Percentiles rank a stretch among this genome's conserved stretches.
Evolutionary conservation across 768 basidiomycete genomes (phyloP).

Genomic region (Hericium erinaceus): DNA sequence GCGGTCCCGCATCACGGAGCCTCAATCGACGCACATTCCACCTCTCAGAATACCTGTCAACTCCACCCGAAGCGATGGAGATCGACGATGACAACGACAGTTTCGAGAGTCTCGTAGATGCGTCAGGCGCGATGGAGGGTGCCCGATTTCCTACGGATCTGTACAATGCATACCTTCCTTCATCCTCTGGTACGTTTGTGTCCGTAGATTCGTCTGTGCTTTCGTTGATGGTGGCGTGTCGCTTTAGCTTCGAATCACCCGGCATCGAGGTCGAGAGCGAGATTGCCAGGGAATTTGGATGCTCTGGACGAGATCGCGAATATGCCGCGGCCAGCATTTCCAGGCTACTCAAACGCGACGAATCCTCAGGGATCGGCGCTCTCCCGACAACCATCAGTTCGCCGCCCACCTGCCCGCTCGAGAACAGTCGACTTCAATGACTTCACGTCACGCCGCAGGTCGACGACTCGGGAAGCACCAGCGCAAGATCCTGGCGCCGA

Average conservation of each 20-base stretch:
- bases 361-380: slow-evolving; percentile 21
- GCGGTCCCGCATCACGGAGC: not conserved
- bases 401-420: slow-evolving; percentile 39
- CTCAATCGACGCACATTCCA: slow-evolving; percentile 20
- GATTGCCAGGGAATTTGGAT: too few relatives aligned
- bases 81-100: slow-evolving; percentile 62
- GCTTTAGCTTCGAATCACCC: too few relatives aligned
- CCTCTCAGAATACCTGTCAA: slow-evolving; percentile 42
- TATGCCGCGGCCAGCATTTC: too few relatives aligned
- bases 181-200: not conserved
- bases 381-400: slow-evolving; percentile 51
- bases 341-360: not conserved
- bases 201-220: too few relatives aligned
- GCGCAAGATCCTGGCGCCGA: slow-evolving; percentile 7
- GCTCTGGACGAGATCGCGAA: too few relatives aligned
- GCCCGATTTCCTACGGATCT: slow-evolving; percentile 50
- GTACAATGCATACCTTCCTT: slow-evolving; percentile 47
- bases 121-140: slow-evolving; percentile 38
- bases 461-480: slow-evolving; percentile 27
- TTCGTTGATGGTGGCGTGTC: too few relatives aligned
- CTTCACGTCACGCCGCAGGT: slow-evolving; percentile 58
- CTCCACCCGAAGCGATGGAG: slow-evolving; percentile 47
- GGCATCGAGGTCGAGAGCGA: too few relatives aligned
- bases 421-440: slow-evolving; percentile 64
- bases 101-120: slow-evolving; percentile 33